Evolutionary conservation across 257 asterid species (phyloP).

Genomic region (Gentiana straminea): DNA sequence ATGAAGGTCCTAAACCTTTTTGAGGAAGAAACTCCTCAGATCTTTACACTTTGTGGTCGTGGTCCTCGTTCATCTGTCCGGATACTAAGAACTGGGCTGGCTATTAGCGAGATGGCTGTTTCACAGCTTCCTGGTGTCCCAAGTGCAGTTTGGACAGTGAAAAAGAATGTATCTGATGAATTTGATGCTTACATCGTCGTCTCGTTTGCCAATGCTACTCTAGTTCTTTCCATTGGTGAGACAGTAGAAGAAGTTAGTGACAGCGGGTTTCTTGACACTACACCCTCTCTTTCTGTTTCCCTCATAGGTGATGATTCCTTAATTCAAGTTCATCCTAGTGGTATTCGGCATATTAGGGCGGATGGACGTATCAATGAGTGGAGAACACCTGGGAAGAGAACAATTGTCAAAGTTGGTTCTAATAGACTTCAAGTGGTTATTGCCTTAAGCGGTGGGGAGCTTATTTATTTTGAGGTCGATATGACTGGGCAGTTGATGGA

Average conservation of each 20-base stretch:
- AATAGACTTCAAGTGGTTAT: constrained; percentile 97
- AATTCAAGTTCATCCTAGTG: constrained; percentile 99
- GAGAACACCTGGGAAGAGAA: constrained; percentile 99
- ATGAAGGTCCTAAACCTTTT: constrained; percentile 81
- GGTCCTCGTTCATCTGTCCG: constrained; percentile 93
- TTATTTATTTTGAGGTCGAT: constrained; percentile 94
- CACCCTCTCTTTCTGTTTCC: constrained; percentile 94
- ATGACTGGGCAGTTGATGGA: constrained; percentile 99
- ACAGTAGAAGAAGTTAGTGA: constrained; percentile 98
- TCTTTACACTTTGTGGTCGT: constrained; percentile 89
- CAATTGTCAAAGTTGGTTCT: constrained; percentile 93
- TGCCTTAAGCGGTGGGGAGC: constrained; percentile 98
- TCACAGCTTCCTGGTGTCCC: constrained; percentile 98
- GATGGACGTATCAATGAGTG: constrained; percentile 98
- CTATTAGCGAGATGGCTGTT: constrained; percentile 99
- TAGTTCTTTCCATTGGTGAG: constrained; percentile 98
- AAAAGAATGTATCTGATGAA: constrained; percentile 83
- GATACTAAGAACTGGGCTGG: constrained; percentile 88
- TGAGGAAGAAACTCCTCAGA: constrained; percentile 96
- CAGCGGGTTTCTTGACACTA: constrained; percentile 96
- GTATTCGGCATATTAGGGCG: constrained; percentile 96
- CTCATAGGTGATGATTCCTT: constrained; percentile 97
- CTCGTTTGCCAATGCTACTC: constrained; percentile 97
- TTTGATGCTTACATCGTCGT: constrained; percentile 98
- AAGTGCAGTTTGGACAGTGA: constrained; percentile 99